These are phyloP conservation scores for Leccinum fibrillosum DNA, from an alignment of 768 basidiomycete genomes.

Conservation along the genomic window DNA sequence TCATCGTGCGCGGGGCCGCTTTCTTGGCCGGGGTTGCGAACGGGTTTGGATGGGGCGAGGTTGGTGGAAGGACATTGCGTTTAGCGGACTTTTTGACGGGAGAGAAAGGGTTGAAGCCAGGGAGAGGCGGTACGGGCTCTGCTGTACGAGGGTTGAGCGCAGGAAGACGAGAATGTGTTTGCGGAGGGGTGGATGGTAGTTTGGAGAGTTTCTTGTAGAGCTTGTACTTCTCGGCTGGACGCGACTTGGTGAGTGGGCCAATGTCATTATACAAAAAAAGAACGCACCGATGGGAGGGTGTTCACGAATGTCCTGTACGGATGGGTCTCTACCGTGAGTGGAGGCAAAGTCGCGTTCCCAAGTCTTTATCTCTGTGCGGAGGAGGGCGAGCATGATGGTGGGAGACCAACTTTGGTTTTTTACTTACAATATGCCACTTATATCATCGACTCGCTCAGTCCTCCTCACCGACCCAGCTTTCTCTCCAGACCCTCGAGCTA, in stretches of 20 bases:
- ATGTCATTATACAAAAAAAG: constrained; percentile 1
- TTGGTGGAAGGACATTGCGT: constrained; percentile 7
- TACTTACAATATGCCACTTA: neutral
- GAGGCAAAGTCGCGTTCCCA: constrained; percentile 73
- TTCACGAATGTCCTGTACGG: constrained; percentile 67
- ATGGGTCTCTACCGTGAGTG: constrained; percentile 53
- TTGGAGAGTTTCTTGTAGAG: constrained; percentile 77
- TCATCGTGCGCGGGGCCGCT: constrained; percentile 19
- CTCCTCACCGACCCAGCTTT: constrained; percentile 26
- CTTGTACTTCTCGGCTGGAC: constrained; percentile 73
- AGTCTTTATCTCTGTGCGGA: constrained; percentile 69
- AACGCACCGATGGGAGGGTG: constrained; percentile 60
- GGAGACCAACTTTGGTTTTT: neutral
- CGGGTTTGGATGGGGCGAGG: constrained; percentile 34
- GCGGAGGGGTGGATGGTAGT: constrained; percentile 35
- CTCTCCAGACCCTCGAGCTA: constrained; percentile 49
- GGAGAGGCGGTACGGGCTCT: constrained; percentile 48
- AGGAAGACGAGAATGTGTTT: constrained; percentile 28
- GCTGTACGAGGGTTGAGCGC: constrained; percentile 50
- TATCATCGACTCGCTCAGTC: neutral
- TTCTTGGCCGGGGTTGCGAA: constrained; percentile 44
- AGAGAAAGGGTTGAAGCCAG: constrained; percentile 75
- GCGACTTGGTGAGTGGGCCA: neutral
- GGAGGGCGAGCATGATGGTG: constrained; percentile 17
- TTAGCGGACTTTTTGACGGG: constrained; percentile 53